phyloP scores from a whole-genome alignment of 1,284 basidiomycete genomes.

The Irpex lacteus region DNA sequence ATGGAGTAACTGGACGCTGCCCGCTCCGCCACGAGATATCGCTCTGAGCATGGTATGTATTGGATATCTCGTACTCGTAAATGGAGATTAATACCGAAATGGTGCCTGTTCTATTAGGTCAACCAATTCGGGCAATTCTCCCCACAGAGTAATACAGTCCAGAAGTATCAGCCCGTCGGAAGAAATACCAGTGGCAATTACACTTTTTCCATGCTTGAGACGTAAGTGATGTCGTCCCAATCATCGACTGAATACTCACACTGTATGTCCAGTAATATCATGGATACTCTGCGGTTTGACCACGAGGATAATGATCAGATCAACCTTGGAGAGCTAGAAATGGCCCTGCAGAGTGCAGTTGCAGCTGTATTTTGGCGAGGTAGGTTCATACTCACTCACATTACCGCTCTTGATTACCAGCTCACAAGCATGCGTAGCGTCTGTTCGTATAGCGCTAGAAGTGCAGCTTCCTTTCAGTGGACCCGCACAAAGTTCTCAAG shows the following conservation, averaged over 20 bases:
- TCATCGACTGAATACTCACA: background rate
- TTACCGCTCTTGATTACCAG: background rate
- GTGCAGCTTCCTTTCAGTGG: background rate
- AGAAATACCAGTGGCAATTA: background rate
- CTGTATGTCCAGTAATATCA: background rate
- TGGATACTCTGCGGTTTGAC: background rate
- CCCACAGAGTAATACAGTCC: background rate
- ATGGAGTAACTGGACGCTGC: background rate
- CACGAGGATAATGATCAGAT: background rate
- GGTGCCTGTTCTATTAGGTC: background rate
- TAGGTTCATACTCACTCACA: background rate
- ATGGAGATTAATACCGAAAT: no score
- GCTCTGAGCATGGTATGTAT: background rate
- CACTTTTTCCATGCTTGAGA: slow-evolving; percentile 1
- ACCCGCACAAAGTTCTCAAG: background rate
- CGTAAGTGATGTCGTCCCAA: background rate
- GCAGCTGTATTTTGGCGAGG: slow-evolving; percentile 1
- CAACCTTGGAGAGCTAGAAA: background rate
- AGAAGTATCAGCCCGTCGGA: background rate
- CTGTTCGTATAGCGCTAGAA: background rate
- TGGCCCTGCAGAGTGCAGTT: background rate
- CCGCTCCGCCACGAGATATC: background rate
- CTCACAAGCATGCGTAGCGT: background rate
- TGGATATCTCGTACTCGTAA: no score
- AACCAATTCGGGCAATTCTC: background rate